Conservation (phyloP, 208 protist genomes). For the Leishmania tarentolae region DNA sequence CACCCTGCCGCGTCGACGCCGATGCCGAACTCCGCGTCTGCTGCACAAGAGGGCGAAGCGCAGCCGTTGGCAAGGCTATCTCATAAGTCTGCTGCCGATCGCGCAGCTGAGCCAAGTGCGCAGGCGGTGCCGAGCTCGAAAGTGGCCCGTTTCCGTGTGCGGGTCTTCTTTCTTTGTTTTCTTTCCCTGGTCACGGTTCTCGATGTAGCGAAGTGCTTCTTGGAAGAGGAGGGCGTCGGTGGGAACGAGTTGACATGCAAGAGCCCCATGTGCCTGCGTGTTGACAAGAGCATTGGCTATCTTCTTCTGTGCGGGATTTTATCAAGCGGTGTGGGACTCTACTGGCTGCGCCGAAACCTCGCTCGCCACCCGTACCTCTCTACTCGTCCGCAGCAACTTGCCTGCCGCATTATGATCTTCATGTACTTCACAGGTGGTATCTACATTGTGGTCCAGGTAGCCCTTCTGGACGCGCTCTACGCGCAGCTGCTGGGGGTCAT, state of each 20-base stretch:
- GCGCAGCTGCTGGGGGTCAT: constrained; percentile 60
- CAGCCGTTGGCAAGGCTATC: not conserved
- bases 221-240: constrained; percentile 37
- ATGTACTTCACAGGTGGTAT: constrained; percentile 60
- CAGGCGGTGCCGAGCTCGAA: constrained; percentile 16
- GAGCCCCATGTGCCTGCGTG: constrained; percentile 27
- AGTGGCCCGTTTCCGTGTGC: constrained; percentile 44
- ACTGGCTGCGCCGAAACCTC: constrained; percentile 64
- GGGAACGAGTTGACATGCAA: constrained; percentile 36
- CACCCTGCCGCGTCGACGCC: not conserved
- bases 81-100: not conserved
- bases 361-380: constrained; percentile 64
- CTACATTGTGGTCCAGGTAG: constrained; percentile 60
- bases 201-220: constrained; percentile 38
- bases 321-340: constrained; percentile 47
- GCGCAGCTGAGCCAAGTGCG: not conserved
- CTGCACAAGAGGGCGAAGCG: not conserved
- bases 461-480: constrained; percentile 50
- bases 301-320: constrained; percentile 57
- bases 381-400: constrained; percentile 78
- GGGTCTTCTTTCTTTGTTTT: constrained; percentile 30
- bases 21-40: not conserved
- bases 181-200: constrained; percentile 34
- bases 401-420: constrained; percentile 84
- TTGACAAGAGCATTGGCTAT: constrained; percentile 36